Conservation (phyloP, 192 early-diverging fungal species). For the Physocladia obscura region DNA sequence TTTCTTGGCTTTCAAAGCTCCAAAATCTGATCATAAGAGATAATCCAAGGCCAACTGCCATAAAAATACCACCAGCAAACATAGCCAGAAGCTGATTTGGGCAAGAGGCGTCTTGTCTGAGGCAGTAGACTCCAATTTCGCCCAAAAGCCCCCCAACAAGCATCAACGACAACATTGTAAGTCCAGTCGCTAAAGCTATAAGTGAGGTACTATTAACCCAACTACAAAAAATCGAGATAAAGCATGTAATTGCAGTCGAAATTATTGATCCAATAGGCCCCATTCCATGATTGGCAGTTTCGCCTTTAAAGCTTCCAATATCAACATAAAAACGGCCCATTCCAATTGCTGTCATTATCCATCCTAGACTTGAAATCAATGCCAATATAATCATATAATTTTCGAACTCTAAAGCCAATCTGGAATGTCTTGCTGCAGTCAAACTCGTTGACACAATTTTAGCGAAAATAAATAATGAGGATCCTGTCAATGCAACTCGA, state of each 20-base stretch:
- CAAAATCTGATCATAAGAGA: constrained; percentile 8
- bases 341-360: constrained; percentile 14
- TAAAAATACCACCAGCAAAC: constrained; percentile 4
- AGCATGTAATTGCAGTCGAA: not conserved
- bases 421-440: constrained; percentile 1
- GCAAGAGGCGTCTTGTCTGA: not conserved
- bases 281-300: not conserved
- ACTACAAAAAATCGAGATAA: not conserved
- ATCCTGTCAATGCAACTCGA: constrained; percentile 2
- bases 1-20: constrained; percentile 18
- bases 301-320: not conserved
- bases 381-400: constrained; percentile 1
- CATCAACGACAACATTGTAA: not conserved
- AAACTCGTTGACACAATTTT: constrained; percentile 11
- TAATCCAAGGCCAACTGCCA: not conserved
- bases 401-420: constrained; percentile 17
- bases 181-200: not conserved
- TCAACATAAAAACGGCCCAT: constrained; percentile 18
- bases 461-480: not conserved
- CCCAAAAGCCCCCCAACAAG: constrained; percentile 15
- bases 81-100: constrained; percentile 14
- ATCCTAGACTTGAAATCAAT: not conserved
- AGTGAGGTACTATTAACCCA: constrained; percentile 3
- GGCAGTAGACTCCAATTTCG: not conserved
- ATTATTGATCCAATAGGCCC: constrained; percentile 14